Percentiles rank a stretch among this genome's conserved stretches.
These are phyloP conservation scores for Fomitopsis betulina DNA, from an alignment of 1,284 basidiomycete species.

Conservation along the genomic window DNA sequence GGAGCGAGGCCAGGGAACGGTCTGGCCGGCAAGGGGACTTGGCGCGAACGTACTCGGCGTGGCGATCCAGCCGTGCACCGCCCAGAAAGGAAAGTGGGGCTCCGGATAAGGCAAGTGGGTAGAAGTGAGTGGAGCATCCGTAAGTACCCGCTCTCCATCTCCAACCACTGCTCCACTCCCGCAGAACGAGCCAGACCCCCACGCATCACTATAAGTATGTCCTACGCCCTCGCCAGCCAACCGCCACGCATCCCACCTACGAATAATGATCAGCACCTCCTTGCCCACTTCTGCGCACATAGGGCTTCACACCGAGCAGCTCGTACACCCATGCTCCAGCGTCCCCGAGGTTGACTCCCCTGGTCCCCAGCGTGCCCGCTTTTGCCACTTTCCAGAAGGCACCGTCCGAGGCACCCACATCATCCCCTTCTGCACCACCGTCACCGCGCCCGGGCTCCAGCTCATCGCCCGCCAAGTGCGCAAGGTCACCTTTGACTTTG, in stretches of 20 bases:
- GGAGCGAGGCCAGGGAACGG: neutral
- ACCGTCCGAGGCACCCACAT: slow-evolving; percentile 2
- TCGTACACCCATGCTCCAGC: neutral
- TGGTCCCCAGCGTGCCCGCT: neutral
- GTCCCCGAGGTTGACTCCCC: too few species aligned
- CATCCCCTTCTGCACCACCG: slow-evolving; percentile 8
- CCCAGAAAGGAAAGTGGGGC: neutral
- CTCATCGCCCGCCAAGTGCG: slow-evolving; percentile 3
- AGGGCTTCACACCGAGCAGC: neutral
- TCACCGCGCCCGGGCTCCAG: slow-evolving; percentile 5
- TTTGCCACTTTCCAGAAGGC: slow-evolving; percentile 1
- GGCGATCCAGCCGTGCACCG: neutral
- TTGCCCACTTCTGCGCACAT: neutral
- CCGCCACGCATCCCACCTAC: too few species aligned
- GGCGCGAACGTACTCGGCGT: neutral
- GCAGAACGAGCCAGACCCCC: neutral
- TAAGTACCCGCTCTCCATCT: neutral
- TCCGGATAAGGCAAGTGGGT: neutral
- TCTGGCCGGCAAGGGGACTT: neutral
- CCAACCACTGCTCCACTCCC: neutral
- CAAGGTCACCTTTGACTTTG: slow-evolving; percentile 5
- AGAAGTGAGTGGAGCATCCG: neutral
- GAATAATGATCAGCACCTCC: neutral
- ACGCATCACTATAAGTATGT: neutral
- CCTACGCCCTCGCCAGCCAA: too few species aligned